A percentile compares a stretch with the other conserved stretches of the same genome.
These are phyloP conservation scores for Leccinum broughii DNA, from an alignment of 768 basidiomycete genomes.

Conservation along the genomic window DNA sequence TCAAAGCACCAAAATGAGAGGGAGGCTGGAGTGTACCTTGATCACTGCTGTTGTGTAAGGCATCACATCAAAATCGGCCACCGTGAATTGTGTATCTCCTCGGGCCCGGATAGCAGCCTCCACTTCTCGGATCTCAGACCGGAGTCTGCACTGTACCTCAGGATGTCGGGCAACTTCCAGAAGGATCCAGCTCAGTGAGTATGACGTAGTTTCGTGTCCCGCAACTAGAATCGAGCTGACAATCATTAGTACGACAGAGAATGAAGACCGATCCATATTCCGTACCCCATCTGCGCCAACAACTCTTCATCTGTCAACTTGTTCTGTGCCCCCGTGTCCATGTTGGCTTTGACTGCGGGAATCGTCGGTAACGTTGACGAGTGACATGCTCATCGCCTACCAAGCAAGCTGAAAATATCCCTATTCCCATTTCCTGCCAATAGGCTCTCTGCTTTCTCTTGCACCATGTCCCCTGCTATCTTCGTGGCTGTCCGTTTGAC, in stretches of 20 bases:
- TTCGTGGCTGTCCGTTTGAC: background rate
- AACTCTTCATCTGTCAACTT: constrained; percentile 23
- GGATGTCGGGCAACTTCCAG: constrained; percentile 61
- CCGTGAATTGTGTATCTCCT: constrained; percentile 13
- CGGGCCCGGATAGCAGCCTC: constrained; percentile 12
- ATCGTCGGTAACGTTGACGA: background rate
- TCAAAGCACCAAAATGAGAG: constrained; percentile 18
- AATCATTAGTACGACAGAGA: background rate
- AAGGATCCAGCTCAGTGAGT: constrained; percentile 59
- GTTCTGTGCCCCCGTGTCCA: constrained; percentile 25
- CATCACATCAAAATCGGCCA: constrained; percentile 53
- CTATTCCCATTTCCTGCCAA: constrained; percentile 15
- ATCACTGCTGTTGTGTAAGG: constrained; percentile 42
- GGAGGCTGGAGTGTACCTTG: constrained; percentile 27
- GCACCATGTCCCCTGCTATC: constrained; percentile 17
- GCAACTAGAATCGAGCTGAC: constrained; percentile 48
- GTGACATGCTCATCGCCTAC: constrained; percentile 23
- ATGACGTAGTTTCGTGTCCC: constrained; percentile 64
- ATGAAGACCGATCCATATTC: background rate
- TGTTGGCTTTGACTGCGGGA: constrained; percentile 28
- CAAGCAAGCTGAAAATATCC: constrained; percentile 37
- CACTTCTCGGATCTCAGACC: constrained; percentile 31
- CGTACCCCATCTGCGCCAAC: constrained; percentile 22
- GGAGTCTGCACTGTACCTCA: constrained; percentile 58
- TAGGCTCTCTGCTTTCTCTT: constrained; percentile 16